Evolutionary conservation across 2,329 filamentous ascomycete species (phyloP).

Genomic region (Didymella pomorum): DNA sequence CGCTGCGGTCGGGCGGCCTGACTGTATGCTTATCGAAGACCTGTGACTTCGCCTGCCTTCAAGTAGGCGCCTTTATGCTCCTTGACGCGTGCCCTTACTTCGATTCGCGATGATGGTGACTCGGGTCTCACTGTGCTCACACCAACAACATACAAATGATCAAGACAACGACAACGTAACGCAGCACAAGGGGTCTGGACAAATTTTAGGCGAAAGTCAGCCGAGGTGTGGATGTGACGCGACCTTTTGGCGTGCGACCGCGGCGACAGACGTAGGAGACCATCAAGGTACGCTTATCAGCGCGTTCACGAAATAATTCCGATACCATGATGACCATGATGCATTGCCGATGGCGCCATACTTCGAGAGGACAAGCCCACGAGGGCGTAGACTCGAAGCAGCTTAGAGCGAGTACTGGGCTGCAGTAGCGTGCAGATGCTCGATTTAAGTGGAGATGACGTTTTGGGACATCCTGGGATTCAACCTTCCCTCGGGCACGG

Average conservation of each 20-base stretch:
- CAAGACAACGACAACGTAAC: slow-evolving; percentile 14
- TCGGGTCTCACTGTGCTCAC: slow-evolving; percentile 10
- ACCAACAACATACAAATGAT: slow-evolving; percentile 11
- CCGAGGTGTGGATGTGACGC: slow-evolving; percentile 15
- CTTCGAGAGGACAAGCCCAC: slow-evolving; percentile 10
- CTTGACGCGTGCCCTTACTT: slow-evolving; percentile 16
- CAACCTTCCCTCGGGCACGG: slow-evolving; percentile 5
- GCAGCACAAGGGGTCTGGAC: slow-evolving; percentile 5
- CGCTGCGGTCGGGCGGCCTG: not conserved
- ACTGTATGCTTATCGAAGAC: not conserved
- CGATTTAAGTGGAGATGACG: slow-evolving; percentile 24
- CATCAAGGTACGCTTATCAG: slow-evolving; percentile 33
- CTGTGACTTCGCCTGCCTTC: not conserved
- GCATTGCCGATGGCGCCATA: slow-evolving; percentile 26
- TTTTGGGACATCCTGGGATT: slow-evolving; percentile 25
- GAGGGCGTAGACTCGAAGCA: slow-evolving; percentile 7
- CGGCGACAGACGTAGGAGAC: slow-evolving; percentile 15
- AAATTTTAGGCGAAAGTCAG: slow-evolving; percentile 17
- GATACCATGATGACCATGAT: slow-evolving; percentile 27
- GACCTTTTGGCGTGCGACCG: slow-evolving; percentile 18
- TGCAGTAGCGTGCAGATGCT: slow-evolving; percentile 27
- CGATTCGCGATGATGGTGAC: slow-evolving; percentile 9
- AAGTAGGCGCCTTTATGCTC: slow-evolving; percentile 1
- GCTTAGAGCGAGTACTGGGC: slow-evolving; percentile 17
- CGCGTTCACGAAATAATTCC: slow-evolving; percentile 23